Percentiles rank a stretch among this genome's conserved stretches.
Evolutionary conservation across 805 yeast genomes (phyloP).

Genomic region (Schizosaccharomyces cryophilus): DNA sequence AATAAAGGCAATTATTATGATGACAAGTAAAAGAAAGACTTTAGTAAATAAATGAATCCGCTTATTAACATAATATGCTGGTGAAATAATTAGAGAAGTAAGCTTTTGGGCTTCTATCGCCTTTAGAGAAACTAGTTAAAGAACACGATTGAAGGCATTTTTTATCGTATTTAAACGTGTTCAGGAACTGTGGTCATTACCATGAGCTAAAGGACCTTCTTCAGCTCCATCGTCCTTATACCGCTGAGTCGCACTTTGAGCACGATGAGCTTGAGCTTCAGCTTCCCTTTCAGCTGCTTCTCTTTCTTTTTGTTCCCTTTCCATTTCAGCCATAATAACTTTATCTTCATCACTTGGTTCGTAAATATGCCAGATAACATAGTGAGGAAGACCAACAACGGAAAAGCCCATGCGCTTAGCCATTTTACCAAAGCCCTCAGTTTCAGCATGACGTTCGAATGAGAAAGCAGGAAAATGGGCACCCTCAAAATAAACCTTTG

Average conservation of each 20-base stretch:
- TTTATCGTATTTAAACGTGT: not conserved
- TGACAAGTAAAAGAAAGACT: too few relatives aligned
- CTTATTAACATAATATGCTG: too few relatives aligned
- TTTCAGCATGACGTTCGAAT: constrained; percentile 87
- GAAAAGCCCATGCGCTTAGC: constrained; percentile 64
- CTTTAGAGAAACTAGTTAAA: too few relatives aligned
- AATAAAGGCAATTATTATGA: too few relatives aligned
- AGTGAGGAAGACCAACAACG: constrained; percentile 80
- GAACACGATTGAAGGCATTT: not conserved
- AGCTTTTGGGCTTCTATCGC: too few relatives aligned
- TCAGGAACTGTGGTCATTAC: not conserved
- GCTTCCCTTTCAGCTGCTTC: constrained; percentile 13
- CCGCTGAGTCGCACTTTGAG: not conserved
- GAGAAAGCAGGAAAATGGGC: constrained; percentile 93
- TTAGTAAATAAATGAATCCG: too few relatives aligned
- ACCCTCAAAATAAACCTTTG: constrained; percentile 64
- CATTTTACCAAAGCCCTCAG: constrained; percentile 76
- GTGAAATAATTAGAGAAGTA: too few relatives aligned
- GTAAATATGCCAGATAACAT: constrained; percentile 88
- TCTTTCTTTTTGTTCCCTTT: constrained; percentile 14
- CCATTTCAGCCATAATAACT: constrained; percentile 25
- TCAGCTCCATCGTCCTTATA: not conserved
- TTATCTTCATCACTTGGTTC: constrained; percentile 88
- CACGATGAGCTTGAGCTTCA: constrained; percentile 1
- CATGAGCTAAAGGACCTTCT: not conserved